Evolutionary conservation across 306 rosid genomes (phyloP), one percentile per base, ranked within the genome.

Genomic region (Fragaria ananassa): DNA sequence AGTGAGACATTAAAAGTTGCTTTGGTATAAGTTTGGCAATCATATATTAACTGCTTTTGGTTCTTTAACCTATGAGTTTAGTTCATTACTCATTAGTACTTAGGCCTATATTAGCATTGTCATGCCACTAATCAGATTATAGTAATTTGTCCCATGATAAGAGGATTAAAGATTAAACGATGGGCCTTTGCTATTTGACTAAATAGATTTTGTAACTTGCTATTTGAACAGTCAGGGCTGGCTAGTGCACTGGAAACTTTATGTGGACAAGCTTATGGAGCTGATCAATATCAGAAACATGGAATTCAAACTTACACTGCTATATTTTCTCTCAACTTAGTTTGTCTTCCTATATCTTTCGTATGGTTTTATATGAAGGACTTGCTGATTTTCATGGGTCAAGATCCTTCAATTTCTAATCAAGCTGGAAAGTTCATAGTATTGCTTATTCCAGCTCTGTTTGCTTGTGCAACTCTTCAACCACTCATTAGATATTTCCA

Each of bases 401-500:
- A 91, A 79, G 97, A 93, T 79, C 89, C 97, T 86, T 45, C 74
- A 25, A 90, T 93, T 74, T 83, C 97, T n/a, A 80, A 14, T 4
- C 90, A 88, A 85, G 90, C 96, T 12, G 94, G 93, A 0, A 83
- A 70, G 60, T 87, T 87, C 82, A 31, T 67, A 21, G 45, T 78
- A 1, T 90, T 88, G 86, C 96, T 93, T 70, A 23, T 91, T 60
- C 98, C 96, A 8, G 85, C 90, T 57, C 90, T 91, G 63, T 82
- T 91, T 66, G 98, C 91, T 29, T 77, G 69, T 78, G 97, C 90
- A 67, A 47, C 78, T 72, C 84, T 91, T 23, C 90, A 86, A 46
- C 88, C 96, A 2, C 74, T 90, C 1, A 73, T 90, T 68, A 61
- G 89, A 76, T 91, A 88, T 66, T 89, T 87, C 68, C 93, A 85